A percentile compares a stretch with the other conserved stretches of the same genome.
Conservation (phyloP, 2,329 filamentous ascomycete genomes). For the Incumbomyces lentus region DNA sequence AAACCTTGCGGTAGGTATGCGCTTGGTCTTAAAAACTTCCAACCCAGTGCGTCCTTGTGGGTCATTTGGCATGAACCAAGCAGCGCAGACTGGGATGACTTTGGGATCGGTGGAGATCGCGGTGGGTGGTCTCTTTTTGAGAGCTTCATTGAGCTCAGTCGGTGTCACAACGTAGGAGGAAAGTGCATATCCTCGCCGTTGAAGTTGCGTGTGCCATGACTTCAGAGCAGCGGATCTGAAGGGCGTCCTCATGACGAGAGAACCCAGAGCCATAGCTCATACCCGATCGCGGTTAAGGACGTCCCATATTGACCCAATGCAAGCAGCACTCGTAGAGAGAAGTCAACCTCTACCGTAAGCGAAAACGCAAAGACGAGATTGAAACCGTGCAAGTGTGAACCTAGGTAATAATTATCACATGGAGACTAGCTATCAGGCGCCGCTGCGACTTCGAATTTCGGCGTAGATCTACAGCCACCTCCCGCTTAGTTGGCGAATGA, state of each 20-base stretch:
- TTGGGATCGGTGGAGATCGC: constrained; percentile 71
- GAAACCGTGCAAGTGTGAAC: no score
- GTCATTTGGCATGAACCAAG: constrained; percentile 96
- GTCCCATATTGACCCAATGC: no score
- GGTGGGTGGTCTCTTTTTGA: constrained; percentile 70
- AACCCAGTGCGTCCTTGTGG: constrained; percentile 61
- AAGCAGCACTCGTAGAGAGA: no score
- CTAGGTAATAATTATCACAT: no score
- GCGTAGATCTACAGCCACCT: no score
- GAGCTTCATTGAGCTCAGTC: constrained; percentile 65
- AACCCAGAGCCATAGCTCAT: constrained; percentile 6
- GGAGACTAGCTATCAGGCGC: no score
- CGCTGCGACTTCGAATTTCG: no score
- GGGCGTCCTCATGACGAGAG: background rate
- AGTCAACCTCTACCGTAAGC: no score
- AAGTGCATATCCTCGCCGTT: constrained; percentile 36
- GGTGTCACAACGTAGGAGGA: constrained; percentile 81
- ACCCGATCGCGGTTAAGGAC: background rate
- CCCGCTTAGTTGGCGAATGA: no score
- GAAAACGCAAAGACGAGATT: no score
- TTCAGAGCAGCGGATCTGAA: background rate
- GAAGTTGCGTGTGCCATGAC: background rate
- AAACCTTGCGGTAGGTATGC: constrained; percentile 84
- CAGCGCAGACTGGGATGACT: constrained; percentile 79
- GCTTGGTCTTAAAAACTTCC: constrained; percentile 67